Conservation (phyloP, 305 asterid species). For the Galium porrigens region DNA sequence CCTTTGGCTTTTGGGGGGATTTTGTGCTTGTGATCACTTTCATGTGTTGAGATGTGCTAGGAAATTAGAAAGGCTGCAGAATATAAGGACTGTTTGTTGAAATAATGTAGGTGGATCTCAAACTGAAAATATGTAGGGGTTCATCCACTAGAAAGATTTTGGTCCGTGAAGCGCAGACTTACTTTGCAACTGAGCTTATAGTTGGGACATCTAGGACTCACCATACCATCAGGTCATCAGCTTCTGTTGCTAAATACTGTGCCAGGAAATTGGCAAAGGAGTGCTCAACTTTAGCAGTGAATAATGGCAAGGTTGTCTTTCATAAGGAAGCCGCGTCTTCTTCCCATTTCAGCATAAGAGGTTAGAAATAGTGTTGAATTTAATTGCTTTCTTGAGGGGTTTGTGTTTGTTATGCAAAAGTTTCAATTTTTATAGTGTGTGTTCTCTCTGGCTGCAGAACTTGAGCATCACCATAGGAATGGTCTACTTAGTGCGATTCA, state of each 20-base stretch:
- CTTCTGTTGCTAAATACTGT: conserved; percentile 73
- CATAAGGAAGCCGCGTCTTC: conserved; percentile 39
- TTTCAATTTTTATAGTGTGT: not conserved
- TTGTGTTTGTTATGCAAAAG: not conserved
- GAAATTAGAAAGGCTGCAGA: not conserved
- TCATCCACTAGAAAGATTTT: conserved; percentile 50
- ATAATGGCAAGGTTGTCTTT: conserved; percentile 61
- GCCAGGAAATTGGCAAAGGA: conserved; percentile 58
- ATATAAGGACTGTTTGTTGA: not conserved
- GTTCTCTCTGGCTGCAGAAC: conserved; percentile 34
- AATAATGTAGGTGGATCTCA: conserved; percentile 70
- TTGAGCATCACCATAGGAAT: conserved; percentile 36
- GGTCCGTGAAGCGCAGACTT: conserved; percentile 70
- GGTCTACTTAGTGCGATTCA: conserved; percentile 53
- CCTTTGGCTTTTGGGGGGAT: not conserved
- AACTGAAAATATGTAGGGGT: conserved; percentile 88
- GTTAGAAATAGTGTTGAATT: conserved; percentile 22
- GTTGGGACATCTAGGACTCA: conserved; percentile 57
- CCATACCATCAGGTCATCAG: conserved; percentile 53
- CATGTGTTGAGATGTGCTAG: not conserved
- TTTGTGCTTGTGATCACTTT: conserved; percentile 1
- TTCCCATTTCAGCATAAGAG: conserved; percentile 31
- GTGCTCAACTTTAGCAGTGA: conserved; percentile 59
- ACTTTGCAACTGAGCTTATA: conserved; percentile 49
- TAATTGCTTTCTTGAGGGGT: not conserved